Base-by-base conservation (phyloP, 345 rosid genomes). In the Schrenkiella parvula region DNA sequence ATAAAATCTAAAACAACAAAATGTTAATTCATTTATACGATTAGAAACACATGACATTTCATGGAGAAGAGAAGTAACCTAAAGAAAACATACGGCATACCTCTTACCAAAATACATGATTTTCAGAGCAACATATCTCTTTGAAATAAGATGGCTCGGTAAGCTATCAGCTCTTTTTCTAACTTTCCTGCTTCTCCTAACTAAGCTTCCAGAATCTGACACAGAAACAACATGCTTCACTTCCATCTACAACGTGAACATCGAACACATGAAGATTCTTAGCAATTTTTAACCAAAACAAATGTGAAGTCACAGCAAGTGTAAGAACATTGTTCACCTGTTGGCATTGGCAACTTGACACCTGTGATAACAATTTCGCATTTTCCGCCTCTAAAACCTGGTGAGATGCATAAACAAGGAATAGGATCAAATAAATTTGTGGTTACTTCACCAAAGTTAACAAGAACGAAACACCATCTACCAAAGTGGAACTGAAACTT, bases 361-460 rank as follows among this genome's bases (percentile, higher is more conserved):
- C 78, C 35, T 35, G 81, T 46, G 85, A 78, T 18, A 80, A 52
- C 54, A 92, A 74, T 66, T 79, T 76, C 0, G 84, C 79, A 72
- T 90, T 90, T 41, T 86, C 87, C 71, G 63, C 79, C 72, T 87
- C 91, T 70, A 90, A 70, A 73, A 86, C 90, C 95, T 92, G 85
- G 13, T 52, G 42, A 54, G 22, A 28, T 2, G 21, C 29, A 61
- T 9, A 55, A 15, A 32, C 17, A 47, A 43, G 1, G 23, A 25
- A 9, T 10, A 22, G n/a, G 56, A 26, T 28, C 34, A 44, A 25
- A 15, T 2, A 47, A 54, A 19, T 51, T 4, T 61, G 56, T 71
- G 58, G 19, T 17, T 13, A 61, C 9, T 52, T 62, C 6, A 68
- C 44, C 8, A 38, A 35, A 38, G 5, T 23, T 2, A 53, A 17